Percentiles rank a stretch among this genome's conserved stretches.
Conservation (phyloP, 257 asterid genomes). For the Gentiana macrophylla region DNA sequence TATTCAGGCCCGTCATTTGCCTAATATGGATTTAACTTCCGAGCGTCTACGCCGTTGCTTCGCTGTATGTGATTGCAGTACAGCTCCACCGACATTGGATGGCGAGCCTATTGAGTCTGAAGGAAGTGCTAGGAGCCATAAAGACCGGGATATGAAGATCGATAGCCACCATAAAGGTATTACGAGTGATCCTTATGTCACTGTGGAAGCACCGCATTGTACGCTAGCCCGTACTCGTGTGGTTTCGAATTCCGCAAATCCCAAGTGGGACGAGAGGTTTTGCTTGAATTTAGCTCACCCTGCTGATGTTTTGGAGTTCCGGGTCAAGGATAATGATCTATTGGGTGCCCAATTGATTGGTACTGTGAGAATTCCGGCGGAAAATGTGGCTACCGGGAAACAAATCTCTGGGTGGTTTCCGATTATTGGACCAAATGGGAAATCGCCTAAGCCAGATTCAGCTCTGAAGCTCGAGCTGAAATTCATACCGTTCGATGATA, state of each 20-base stretch:
- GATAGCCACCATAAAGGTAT: constrained; percentile 61
- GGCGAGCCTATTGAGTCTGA: constrained; percentile 4
- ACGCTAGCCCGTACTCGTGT: constrained; percentile 89
- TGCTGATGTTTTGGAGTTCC: constrained; percentile 36
- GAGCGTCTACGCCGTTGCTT: constrained; percentile 60
- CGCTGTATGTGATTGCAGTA: constrained; percentile 42
- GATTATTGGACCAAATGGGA: constrained; percentile 27
- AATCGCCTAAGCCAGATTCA: constrained; percentile 45
- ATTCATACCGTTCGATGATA: constrained; percentile 42
- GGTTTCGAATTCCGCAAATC: constrained; percentile 54
- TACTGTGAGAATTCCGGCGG: constrained; percentile 41
- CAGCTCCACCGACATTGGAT: constrained; percentile 9
- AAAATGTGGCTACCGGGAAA: constrained; percentile 36
- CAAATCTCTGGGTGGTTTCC: constrained; percentile 41
- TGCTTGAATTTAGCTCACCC: constrained; percentile 62
- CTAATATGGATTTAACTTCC: constrained; percentile 73
- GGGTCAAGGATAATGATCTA: constrained; percentile 64
- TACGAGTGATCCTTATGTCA: constrained; percentile 80
- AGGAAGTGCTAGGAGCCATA: not conserved
- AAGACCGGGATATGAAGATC: constrained; percentile 22
- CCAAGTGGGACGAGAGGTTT: constrained; percentile 62
- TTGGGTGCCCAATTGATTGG: constrained; percentile 76
- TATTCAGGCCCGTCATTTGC: constrained; percentile 61
- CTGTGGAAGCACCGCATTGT: constrained; percentile 60
- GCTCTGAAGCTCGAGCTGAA: constrained; percentile 43